Evolutionary conservation across 2,329 filamentous ascomycete genomes (phyloP), one percentile per base, ranked within the genome.

Genomic region (Aspergillus clavatus): DNA sequence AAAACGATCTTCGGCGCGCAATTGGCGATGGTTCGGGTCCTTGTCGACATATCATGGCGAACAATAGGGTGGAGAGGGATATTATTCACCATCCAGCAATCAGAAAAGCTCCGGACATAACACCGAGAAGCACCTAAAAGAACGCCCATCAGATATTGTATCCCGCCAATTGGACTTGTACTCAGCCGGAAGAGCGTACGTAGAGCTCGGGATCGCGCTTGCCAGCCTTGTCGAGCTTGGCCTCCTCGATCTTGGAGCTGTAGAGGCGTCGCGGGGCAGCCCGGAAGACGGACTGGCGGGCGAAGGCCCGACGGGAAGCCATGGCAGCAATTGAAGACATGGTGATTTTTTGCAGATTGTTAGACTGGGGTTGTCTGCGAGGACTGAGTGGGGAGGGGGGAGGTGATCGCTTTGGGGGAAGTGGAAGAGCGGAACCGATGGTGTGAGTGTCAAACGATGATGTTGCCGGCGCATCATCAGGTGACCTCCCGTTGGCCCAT

Each of bases 91-190:
- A 95, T 68, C 91, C 91, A 57, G 88, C 91, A 61, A 93, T 83
- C 64, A 84, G 83, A 65, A 96, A 86, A 61, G 88, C 86, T 68
- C 84, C 84, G 61, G 86, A 83, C 89, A 97, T 95, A 69, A 97
- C 84, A 65, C 82, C 87, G 54, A 90, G 81, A 56, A 98, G 86
- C 65, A 97, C 83, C 93, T 97, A 62, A 38, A 48, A n/a, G n/a
- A n/a, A 33, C 8, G 19, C 1, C 3, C 37, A 47, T 62, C 54
- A 58, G 55, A 43, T 24, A 46, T 37, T 35, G 36, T n/a, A n/a
- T 47, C 26, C 36, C 27, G 26, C 43, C 46, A 35, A 52, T 42
- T 51, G 26, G 45, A 53, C 38, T 47, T 40, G 35, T 24, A 44
- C 47, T 46, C 21, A 26, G 29, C 23, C n/a, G 31, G 29, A 41